Conservation (phyloP, 1,139 yeast species). For the Saccharomyces hybrid region DNA sequence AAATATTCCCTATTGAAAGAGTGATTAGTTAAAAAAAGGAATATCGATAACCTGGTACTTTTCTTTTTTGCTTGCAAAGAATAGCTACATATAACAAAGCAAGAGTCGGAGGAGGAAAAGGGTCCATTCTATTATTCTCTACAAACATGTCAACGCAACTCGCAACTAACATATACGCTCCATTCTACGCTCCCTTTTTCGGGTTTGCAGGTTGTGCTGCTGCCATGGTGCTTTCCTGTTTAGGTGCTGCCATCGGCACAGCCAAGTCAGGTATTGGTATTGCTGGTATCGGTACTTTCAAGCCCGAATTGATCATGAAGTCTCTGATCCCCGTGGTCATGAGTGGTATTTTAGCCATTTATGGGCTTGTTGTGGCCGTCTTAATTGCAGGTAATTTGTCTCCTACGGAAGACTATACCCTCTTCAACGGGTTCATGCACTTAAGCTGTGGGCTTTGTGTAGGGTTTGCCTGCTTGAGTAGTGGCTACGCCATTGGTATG, state of each 20-base stretch:
- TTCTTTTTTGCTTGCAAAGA: not conserved
- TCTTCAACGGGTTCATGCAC: constrained; percentile 95
- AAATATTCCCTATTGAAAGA: not conserved
- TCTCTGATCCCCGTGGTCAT: constrained; percentile 90
- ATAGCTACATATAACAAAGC: not conserved
- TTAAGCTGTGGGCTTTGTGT: constrained; percentile 92
- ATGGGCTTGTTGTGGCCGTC: constrained; percentile 93
- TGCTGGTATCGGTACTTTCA: constrained; percentile 78
- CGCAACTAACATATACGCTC: constrained; percentile 48
- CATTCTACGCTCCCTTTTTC: constrained; percentile 87
- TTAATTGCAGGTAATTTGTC: constrained; percentile 87
- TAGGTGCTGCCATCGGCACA: constrained; percentile 97
- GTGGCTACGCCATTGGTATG: constrained; percentile 97
- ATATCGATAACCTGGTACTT: not conserved
- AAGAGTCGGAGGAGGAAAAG: constrained; percentile 1
- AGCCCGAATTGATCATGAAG: constrained; percentile 76
- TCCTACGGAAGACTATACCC: constrained; percentile 68
- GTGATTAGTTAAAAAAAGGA: not conserved
- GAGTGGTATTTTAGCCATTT: constrained; percentile 96
- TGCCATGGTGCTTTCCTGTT: constrained; percentile 81
- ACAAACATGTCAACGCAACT: constrained; percentile 8
- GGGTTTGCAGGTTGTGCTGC: constrained; percentile 93
- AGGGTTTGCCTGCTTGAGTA: constrained; percentile 92
- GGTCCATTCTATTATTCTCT: constrained; percentile 1
- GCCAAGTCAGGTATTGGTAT: constrained; percentile 98